A percentile compares a stretch with the other conserved stretches of the same genome.
phyloP scores from a whole-genome alignment of 1,139 yeast genomes.

The Pichia sp. region DNA sequence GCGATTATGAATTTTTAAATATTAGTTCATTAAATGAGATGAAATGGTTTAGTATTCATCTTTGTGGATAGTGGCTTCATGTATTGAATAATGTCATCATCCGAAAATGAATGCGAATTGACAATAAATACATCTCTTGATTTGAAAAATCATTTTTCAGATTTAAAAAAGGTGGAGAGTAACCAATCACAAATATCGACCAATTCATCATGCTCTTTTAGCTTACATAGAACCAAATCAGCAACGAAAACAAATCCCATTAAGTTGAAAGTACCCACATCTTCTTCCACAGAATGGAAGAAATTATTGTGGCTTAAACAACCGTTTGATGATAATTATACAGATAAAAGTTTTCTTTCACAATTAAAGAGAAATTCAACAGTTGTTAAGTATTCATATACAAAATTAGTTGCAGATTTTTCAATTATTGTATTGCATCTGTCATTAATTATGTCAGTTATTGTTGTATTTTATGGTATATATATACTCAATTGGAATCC shows the following conservation, averaged over 20 bases:
- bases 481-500: constrained; percentile 44
- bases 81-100: neutral
- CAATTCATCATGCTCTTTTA: neutral
- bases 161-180: neutral
- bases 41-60: too few species aligned
- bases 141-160: neutral
- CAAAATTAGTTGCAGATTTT: constrained; percentile 60
- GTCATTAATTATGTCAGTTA: constrained; percentile 53
- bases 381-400: constrained; percentile 60
- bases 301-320: constrained; percentile 84
- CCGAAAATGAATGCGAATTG: constrained; percentile 4
- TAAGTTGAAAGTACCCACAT: neutral
- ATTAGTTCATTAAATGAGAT: too few species aligned
- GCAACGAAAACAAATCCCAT: neutral
- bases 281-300: constrained; percentile 46
- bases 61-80: neutral
- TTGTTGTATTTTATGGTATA: constrained; percentile 55
- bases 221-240: neutral
- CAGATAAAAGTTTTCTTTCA: constrained; percentile 70
- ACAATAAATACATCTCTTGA: neutral
- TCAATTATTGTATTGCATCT: constrained; percentile 62
- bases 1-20: neutral
- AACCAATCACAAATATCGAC: neutral
- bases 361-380: constrained; percentile 74
- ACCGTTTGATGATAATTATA: constrained; percentile 87